Evolutionary conservation across 768 basidiomycete species (phyloP).

Genomic region (Sporobolomyces phaffii): DNA sequence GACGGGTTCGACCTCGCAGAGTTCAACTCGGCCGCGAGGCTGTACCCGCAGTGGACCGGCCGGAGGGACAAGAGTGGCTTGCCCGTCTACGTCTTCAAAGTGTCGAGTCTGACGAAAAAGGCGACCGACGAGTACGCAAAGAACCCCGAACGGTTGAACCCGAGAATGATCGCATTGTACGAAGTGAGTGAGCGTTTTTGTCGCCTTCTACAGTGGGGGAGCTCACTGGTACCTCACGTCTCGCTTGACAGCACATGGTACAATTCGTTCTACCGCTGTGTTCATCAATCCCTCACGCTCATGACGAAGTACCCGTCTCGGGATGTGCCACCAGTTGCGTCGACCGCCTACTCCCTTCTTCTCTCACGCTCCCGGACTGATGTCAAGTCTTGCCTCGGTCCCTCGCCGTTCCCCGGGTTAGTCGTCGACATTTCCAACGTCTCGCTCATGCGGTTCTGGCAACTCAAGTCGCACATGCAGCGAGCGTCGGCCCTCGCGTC

Average conservation of each 20-base stretch:
- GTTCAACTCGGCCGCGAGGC: conserved; percentile 57
- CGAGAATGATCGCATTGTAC: conserved; percentile 59
- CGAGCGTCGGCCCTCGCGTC: conserved; percentile 69
- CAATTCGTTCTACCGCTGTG: conserved; percentile 64
- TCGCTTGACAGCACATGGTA: conserved; percentile 61
- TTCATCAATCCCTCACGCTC: conserved; percentile 54
- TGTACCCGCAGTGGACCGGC: conserved; percentile 78
- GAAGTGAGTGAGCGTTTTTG: conserved; percentile 1
- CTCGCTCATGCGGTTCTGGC: conserved; percentile 63
- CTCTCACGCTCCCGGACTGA: conserved; percentile 41
- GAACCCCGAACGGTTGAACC: conserved; percentile 56
- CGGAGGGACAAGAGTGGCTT: conserved; percentile 67
- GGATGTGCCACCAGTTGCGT: conserved; percentile 23
- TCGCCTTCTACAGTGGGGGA: no score
- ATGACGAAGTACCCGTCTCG: conserved; percentile 27
- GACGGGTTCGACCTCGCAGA: conserved; percentile 58
- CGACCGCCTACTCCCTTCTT: neutral
- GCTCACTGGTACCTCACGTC: no score
- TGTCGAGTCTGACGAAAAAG: conserved; percentile 55
- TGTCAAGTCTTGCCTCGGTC: no score
- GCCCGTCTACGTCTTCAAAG: conserved; percentile 69
- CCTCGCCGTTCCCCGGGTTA: no score
- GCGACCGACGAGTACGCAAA: conserved; percentile 60
- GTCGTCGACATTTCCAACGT: conserved; percentile 69
- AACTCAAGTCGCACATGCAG: conserved; percentile 55